Evolutionary conservation across 2,329 filamentous ascomycete genomes (phyloP), one percentile per base, ranked within the genome.

Genomic region (Chalaropsis thielavioides): DNA sequence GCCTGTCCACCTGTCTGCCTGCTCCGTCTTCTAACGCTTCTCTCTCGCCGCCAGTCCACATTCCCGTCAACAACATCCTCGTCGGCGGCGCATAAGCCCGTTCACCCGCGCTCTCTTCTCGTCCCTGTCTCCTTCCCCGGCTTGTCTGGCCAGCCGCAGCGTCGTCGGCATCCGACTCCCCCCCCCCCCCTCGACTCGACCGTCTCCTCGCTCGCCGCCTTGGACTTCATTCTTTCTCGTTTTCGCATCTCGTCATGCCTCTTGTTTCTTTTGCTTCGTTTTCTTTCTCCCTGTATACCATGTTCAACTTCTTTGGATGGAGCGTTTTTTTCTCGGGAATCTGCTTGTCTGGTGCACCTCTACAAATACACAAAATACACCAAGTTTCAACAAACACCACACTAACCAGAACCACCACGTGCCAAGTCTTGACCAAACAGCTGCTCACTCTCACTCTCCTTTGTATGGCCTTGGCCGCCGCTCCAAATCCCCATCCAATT

Each of bases 11-110:
- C n/a, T 3, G 7, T 4, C 19, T 11, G 2, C 46, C 46, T 4
- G 22, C 31, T 10, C 15, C 5, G 17, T 1, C 15, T 65, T 35
- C 66, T 67, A 66, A 66, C 58, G 3, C 13, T 4, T n/a, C 0
- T 22, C n/a, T n/a, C n/a, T n/a, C n/a, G n/a, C 13, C 4, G 51
- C 2, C 19, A 85, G 82, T 87, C 69, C 84, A 87, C 74, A 86
- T 87, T 61, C 85, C 85, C 68, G 80, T 88, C 69, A 87, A 87
- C 80, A 84, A 86, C 74, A 83, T 87, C 67, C 80, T 88, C 66
- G 84, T 88, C 69, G 84, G 83, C 67, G 83, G 82, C 74, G 83
- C 84, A 73, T 86, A 82, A 77, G 38, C 24, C 27, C 27, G 24
- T 56, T 13, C n/a, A n/a, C n/a, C n/a, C n/a, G n/a, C n/a, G n/a